Conservation (phyloP, 2,329 filamentous ascomycete genomes). For the Botrytis hyacinthi region DNA sequence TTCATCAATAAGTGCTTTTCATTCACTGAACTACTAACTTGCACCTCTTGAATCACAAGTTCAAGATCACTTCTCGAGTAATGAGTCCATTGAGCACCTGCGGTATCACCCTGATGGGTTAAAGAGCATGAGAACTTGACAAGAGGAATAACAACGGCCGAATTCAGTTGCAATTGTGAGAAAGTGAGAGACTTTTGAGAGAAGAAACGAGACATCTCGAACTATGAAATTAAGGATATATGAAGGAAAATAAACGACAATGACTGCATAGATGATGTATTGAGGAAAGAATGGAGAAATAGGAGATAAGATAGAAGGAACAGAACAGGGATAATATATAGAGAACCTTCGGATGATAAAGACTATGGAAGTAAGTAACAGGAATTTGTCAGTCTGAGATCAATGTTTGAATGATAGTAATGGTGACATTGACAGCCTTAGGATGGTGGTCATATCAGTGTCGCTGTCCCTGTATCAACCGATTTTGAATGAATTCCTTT, state of each 20-base stretch:
- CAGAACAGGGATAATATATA: neutral
- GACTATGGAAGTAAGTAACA: constrained; percentile 1
- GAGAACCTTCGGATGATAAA: neutral
- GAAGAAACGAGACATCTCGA: constrained; percentile 29
- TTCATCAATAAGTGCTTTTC: constrained; percentile 37
- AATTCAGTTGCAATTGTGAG: constrained; percentile 24
- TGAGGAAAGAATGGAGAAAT: neutral
- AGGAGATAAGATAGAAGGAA: neutral
- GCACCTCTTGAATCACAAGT: constrained; percentile 31
- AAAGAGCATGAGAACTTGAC: constrained; percentile 37
- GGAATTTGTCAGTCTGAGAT: neutral
- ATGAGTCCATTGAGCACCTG: constrained; percentile 35
- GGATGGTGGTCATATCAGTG: neutral
- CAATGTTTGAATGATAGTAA: constrained; percentile 18
- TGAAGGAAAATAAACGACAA: neutral
- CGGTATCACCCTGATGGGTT: constrained; percentile 26
- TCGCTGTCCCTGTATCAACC: neutral
- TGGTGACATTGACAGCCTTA: neutral
- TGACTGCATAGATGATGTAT: neutral
- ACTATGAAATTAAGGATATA: neutral
- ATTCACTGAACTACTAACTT: constrained; percentile 27
- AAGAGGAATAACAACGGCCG: constrained; percentile 31
- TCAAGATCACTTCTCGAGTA: constrained; percentile 32
- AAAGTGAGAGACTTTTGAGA: constrained; percentile 15
- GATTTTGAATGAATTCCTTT: neutral